These are phyloP conservation scores for Micractinium sp. DNA, from an alignment of 139 green algal genomes.

Conservation along the genomic window DNA sequence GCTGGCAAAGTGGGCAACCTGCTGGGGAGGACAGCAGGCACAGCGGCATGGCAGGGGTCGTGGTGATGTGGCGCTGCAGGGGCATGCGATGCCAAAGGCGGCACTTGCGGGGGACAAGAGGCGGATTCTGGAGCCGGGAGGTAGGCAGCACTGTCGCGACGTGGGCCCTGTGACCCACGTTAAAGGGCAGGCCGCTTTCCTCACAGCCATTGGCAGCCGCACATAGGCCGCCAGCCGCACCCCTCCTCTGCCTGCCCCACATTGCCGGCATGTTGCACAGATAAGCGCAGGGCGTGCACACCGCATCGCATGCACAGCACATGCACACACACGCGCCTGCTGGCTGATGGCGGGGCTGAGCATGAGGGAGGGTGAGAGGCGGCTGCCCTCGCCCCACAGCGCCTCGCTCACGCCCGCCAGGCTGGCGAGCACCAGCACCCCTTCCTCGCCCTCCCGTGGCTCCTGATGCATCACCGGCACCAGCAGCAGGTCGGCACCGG, in stretches of 20 bases:
- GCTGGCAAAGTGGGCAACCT: conserved; percentile 5
- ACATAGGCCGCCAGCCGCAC: neutral
- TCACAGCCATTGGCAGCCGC: neutral
- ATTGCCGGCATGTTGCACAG: neutral
- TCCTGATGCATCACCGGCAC: neutral
- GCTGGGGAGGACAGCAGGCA: neutral
- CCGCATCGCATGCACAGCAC: neutral
- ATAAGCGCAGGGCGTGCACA: neutral
- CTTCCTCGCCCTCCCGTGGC: neutral
- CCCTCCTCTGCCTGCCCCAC: neutral
- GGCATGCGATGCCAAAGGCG: neutral
- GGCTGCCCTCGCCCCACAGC: neutral
- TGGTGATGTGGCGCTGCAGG: neutral
- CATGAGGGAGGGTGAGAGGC: conserved; percentile 6
- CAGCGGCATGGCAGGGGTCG: neutral
- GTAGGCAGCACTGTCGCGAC: neutral
- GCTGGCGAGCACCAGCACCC: neutral
- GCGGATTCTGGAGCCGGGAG: neutral
- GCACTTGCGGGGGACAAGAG: neutral
- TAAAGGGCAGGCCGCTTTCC: too few species aligned
- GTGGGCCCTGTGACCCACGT: too few species aligned
- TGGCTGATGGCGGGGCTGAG: neutral
- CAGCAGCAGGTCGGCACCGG: neutral
- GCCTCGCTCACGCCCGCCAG: neutral
- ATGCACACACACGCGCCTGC: neutral